Base-by-base conservation (phyloP, 768 basidiomycete genomes). In the Psilocybe cubensis region DNA sequence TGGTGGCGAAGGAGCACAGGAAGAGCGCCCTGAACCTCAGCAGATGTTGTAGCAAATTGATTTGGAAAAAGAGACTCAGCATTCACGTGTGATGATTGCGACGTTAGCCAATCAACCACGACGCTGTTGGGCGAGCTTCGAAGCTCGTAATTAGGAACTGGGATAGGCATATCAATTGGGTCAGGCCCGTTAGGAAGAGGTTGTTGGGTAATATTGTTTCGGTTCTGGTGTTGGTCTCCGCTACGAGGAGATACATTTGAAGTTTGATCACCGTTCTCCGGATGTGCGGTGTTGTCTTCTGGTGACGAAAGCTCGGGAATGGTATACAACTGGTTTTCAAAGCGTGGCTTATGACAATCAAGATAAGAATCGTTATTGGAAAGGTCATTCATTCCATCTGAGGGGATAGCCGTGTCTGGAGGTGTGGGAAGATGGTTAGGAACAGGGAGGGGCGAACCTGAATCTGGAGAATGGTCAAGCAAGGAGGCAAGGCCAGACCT, bases 341-440 rank as follows among this genome's bases (percentile, higher is more conserved):
- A 66, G 25, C 61, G 60, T 43, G 64, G 58, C 54, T 57, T 59
- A 45, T 56, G 52, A 47, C 50, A 54, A 20, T 68, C 66, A 41
- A 54, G 49, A 41, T 61, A 59, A 9, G 47, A 17, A 55, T 66
- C 57, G 52, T 62, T 62, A 48, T 66, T 62, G 18, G 58, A 58
- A 40, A 54, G 54, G 18, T 69, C 68, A n/a, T 57, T 58, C 18
- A 58, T 49, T 25, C 65, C 66, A 42, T 72, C 71, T 59, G 74
- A 68, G 45, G 68, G 62, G 57, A 61, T 58, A 33, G 70, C 68
- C 21, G 73, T 74, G 45, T 72, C 68, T 41, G 77, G 75, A 42
- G 78, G 75, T 0, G 77, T 76, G 11, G 74, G 74, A 11, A 75
- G 72, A 49, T 64, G 70, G 4, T 66, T 52, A 25, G 66, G 71